Base-by-base conservation (phyloP, 2,329 filamentous ascomycete genomes). In the Colletotrichum camelliae region DNA sequence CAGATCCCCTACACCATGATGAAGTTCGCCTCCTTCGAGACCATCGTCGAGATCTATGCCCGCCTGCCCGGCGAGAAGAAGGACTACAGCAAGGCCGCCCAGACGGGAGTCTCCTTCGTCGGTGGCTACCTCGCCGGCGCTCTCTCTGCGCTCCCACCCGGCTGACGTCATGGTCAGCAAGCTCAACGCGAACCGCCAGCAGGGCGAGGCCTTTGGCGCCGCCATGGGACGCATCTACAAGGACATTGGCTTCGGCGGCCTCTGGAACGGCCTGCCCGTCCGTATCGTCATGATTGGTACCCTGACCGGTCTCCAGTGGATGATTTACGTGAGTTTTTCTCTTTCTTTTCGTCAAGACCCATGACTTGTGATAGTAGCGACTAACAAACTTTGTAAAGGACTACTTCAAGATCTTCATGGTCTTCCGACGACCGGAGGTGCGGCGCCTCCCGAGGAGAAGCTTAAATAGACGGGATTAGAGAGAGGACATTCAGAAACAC, bases 21-120 rank as follows among this genome's bases (percentile, higher is more conserved):
- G 92, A 97, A 98, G 89, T 98, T 98, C 83, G 95, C 95, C 39
- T 96, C 95, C 2, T 98, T 98, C 80, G 96, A 98, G 87, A 96
- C 93, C 24, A 95, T 96, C 75, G 95, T 98, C 73, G 94, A 95
- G 82, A 92, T 98, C 81, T 98, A 98, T 84, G 87, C 88, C 64
- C 88, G 91, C 43, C 89, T 98, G 8, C 95, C 95, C 0, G 94
- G 94, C 24, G 85, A 88, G 62, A 98, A 98, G 88, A 89, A 88
- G 77, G 94, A 96, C 82, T 98, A 97, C 85, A 88, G 92, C 84
- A 96, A 96, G 85, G 91, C 90, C 52, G 92, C 94, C 1, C 96
- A 98, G 87, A 98, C 95, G 2, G 94, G 90, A 21, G 96, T 98
- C 24, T 95, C 94, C 21, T 98, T 98, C 84, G 89, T 90, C 13